Evolutionary conservation across 768 basidiomycete species (phyloP), one percentile per base, ranked within the genome.

Genomic region (Lepiota brunneoincarnata): DNA sequence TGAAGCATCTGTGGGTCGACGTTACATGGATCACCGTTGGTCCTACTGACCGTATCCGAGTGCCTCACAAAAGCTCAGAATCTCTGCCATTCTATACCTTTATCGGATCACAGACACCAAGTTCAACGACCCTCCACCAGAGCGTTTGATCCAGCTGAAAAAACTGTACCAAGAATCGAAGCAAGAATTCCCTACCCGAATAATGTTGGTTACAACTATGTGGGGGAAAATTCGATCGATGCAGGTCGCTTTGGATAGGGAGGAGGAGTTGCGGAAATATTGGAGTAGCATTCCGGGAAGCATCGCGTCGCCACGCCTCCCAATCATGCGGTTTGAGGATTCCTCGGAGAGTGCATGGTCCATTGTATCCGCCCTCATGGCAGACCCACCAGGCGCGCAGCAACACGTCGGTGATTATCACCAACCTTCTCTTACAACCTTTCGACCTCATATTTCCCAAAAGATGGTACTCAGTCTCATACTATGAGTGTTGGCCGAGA

Each of bases 161-260:
- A 45, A 41, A 5, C 21, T 60, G 18, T 47, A 46, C 26, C 38
- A 46, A 11, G 44, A 47, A 0, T 54, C 53, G 11, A 31, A 21
- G 3, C 39, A 28, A n/a, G 43, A 40, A 1, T 59, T 53, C 36
- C 58, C 54, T 2, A 42, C 43, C 4, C 51, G 59, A 15, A 49
- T 60, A 6, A 34, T 54, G 10, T 17, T 60, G 26, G 59, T 57
- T 34, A 52, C 56, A 21, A 60, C 59, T 9, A 60, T 60, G 59
- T 60, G 56, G 56, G 45, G 51, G n/a, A 42, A 20, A 7, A 28
- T 58, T 26, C 35, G 39, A 12, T 42, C n/a, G n/a, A n/a, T 18
- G n/a, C 14, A 28, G 3, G 40, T 55, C 4, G 56, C 49, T 3
- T 2, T 28, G 20, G n/a, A 35, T 11, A 40, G 59, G 23, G 55